Percentiles rank a stretch among this genome's conserved stretches.
These are phyloP conservation scores for Colletotrichum cordylinicola DNA, from an alignment of 2,329 filamentous ascomycete genomes.

Conservation along the genomic window DNA sequence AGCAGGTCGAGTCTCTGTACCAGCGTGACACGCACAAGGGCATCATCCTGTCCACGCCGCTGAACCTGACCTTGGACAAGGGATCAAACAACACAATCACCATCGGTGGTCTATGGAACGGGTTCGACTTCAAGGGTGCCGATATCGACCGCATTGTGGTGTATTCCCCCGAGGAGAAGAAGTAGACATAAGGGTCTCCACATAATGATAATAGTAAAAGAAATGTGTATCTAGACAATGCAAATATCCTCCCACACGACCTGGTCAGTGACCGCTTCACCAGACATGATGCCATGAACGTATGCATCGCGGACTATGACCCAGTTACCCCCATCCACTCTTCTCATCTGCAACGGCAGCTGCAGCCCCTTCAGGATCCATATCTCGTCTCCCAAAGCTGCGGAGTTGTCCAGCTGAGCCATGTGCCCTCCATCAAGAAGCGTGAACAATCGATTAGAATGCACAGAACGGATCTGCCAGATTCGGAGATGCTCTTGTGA, in stretches of 20 bases:
- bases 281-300: neutral
- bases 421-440: neutral
- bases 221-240: neutral
- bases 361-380: neutral
- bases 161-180: slow-evolving; percentile 55
- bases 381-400: neutral
- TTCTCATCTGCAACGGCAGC: neutral
- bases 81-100: slow-evolving; percentile 59
- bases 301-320: neutral
- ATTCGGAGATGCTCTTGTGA: neutral
- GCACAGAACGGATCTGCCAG: neutral
- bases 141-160: slow-evolving; percentile 66
- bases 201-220: neutral
- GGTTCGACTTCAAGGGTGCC: slow-evolving; percentile 60
- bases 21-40: slow-evolving; percentile 63
- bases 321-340: neutral
- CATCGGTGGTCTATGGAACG: slow-evolving; percentile 62
- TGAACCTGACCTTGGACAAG: slow-evolving; percentile 58
- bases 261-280: neutral
- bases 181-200: neutral
- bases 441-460: neutral
- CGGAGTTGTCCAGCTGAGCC: neutral
- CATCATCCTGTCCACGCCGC: slow-evolving; percentile 62
- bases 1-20: slow-evolving; percentile 52
- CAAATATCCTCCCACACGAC: neutral